Evolutionary conservation across 495 filamentous ascomycete species (phyloP).

Genomic region (Amniculicola lignicola): DNA sequence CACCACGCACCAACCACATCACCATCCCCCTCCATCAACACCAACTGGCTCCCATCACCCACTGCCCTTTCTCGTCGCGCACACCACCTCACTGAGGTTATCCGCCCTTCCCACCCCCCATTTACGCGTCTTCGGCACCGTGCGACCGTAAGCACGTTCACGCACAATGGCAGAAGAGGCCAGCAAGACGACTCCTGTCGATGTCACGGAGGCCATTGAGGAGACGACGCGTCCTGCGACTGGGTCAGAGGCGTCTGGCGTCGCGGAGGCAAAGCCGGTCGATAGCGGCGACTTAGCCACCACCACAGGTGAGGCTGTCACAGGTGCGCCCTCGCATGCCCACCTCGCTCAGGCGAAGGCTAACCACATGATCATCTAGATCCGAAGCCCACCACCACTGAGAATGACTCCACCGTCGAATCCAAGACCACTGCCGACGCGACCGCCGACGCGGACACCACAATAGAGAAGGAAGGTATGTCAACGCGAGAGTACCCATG

Average conservation of each 20-base stretch:
- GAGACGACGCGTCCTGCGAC: slow-evolving; percentile 27
- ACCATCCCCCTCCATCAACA: slow-evolving; percentile 29
- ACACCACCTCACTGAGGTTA: neutral
- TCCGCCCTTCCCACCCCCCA: slow-evolving; percentile 21
- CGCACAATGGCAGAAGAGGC: slow-evolving; percentile 28
- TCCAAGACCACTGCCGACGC: slow-evolving; percentile 5
- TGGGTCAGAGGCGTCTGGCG: neutral
- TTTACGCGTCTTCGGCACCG: slow-evolving; percentile 28
- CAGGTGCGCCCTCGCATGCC: slow-evolving; percentile 21
- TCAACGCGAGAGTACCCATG: no score
- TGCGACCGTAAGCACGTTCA: slow-evolving; percentile 27
- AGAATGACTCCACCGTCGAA: neutral
- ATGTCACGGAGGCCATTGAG: slow-evolving; percentile 18
- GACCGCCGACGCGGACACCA: slow-evolving; percentile 10
- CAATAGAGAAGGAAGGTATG: no score
- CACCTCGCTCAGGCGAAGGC: neutral
- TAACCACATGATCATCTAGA: neutral
- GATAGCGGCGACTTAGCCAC: slow-evolving; percentile 17
- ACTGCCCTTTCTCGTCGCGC: slow-evolving; percentile 7
- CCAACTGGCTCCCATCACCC: slow-evolving; percentile 18
- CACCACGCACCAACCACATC: slow-evolving; percentile 30
- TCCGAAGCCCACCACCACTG: neutral
- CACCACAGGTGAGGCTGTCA: slow-evolving; percentile 6
- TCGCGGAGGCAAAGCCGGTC: slow-evolving; percentile 8
- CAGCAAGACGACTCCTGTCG: slow-evolving; percentile 13